phyloP scores from a whole-genome alignment of 495 filamentous ascomycete species.

The Cudoniella acicularis region DNA sequence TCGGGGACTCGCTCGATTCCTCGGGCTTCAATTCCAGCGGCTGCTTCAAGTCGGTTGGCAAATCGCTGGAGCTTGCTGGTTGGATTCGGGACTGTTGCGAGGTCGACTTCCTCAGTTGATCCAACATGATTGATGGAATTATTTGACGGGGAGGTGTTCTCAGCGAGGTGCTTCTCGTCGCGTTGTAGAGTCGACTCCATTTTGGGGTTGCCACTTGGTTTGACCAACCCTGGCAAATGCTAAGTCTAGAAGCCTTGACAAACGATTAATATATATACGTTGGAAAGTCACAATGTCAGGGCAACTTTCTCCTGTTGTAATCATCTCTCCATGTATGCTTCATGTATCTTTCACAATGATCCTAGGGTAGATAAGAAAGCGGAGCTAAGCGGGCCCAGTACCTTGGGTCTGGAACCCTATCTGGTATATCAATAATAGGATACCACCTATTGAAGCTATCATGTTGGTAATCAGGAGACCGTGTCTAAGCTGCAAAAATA shows the following conservation, averaged over 20 bases:
- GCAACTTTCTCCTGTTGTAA: too few relatives aligned
- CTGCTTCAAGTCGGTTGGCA: background rate
- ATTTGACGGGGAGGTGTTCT: background rate
- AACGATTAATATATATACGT: too few relatives aligned
- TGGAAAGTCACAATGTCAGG: too few relatives aligned
- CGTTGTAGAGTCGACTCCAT: background rate
- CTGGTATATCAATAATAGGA: too few relatives aligned
- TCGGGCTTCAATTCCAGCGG: background rate
- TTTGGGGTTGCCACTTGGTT: too few relatives aligned
- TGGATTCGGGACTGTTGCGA: background rate
- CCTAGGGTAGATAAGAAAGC: background rate
- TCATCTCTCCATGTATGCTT: too few relatives aligned
- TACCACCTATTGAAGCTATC: too few relatives aligned
- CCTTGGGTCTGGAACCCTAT: background rate
- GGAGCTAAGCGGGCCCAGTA: background rate
- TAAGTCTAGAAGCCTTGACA: too few relatives aligned
- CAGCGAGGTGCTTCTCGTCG: background rate
- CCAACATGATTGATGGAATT: background rate
- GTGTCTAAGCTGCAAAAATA: too few relatives aligned
- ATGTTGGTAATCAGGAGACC: too few relatives aligned
- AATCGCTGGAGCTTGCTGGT: background rate
- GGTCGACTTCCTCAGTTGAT: background rate
- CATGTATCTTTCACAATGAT: too few relatives aligned
- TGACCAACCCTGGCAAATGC: too few relatives aligned
- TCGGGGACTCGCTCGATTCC: background rate